Conservation (phyloP, 23 red algal genomes). For the Gracilariopsis chorda region DNA sequence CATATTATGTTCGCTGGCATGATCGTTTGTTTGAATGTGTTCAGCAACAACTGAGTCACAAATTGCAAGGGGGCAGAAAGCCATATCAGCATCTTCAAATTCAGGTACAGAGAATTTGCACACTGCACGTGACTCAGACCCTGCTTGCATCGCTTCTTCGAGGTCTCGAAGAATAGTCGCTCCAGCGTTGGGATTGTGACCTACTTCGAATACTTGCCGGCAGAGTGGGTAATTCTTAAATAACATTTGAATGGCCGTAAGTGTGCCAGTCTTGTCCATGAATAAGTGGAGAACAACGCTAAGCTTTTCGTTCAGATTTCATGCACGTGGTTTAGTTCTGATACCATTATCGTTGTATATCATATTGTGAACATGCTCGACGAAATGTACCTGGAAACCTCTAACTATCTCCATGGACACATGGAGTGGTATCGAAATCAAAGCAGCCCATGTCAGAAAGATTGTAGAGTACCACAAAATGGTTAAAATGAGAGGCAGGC, state of each 20-base stretch:
- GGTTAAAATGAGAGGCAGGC: slow-evolving; percentile 3
- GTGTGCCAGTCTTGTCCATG: slow-evolving; percentile 89
- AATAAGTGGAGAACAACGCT: slow-evolving; percentile 76
- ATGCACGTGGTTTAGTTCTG: slow-evolving; percentile 61
- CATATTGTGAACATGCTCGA: slow-evolving; percentile 65
- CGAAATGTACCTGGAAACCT: slow-evolving; percentile 72
- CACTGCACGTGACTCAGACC: background rate
- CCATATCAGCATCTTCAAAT: background rate
- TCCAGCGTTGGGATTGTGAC: background rate
- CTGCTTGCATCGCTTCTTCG: background rate
- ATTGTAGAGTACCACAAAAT: slow-evolving; percentile 68
- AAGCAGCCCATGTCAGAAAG: slow-evolving; percentile 55
- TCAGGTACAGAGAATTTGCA: background rate
- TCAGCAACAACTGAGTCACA: slow-evolving; percentile 80
- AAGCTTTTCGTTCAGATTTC: slow-evolving; percentile 83
- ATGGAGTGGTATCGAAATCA: slow-evolving; percentile 85
- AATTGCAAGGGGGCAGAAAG: slow-evolving; percentile 61
- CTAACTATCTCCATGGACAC: slow-evolving; percentile 88
- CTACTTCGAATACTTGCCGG: slow-evolving; percentile 32
- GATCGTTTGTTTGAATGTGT: background rate
- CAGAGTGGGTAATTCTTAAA: slow-evolving; percentile 57
- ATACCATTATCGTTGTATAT: slow-evolving; percentile 7
- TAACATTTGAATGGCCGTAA: slow-evolving; percentile 85
- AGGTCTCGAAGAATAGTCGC: background rate
- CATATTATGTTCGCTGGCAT: background rate